phyloP scores from a whole-genome alignment of 257 asterid species.

The Dorcoceras hygrometricum region DNA sequence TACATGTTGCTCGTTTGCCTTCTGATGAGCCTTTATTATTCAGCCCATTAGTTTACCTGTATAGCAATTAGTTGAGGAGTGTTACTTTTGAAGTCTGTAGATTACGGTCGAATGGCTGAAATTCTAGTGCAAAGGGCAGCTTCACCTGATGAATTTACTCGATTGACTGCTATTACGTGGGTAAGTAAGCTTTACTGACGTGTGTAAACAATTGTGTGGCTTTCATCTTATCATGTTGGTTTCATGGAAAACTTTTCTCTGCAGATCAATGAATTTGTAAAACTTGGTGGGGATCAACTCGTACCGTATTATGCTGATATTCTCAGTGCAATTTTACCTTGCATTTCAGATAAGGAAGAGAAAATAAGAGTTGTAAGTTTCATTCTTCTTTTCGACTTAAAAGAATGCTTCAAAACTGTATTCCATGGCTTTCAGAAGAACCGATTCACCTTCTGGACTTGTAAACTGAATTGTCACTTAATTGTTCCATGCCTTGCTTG shows the following conservation, averaged over 20 bases:
- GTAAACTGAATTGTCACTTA: background rate
- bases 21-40: background rate
- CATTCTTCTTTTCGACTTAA: constrained; percentile 9
- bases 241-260: constrained; percentile 22
- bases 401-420: constrained; percentile 17
- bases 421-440: background rate
- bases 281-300: constrained; percentile 99
- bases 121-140: constrained; percentile 95
- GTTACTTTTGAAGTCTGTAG: constrained; percentile 84
- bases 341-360: constrained; percentile 98
- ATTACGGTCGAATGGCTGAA: constrained; percentile 99
- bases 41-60: constrained; percentile 9
- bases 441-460: background rate
- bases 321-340: constrained; percentile 92
- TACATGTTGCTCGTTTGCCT: constrained; percentile 12
- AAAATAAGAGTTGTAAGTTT: constrained; percentile 89
- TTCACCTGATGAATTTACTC: constrained; percentile 91
- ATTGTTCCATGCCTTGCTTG: constrained; percentile 8
- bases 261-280: constrained; percentile 95
- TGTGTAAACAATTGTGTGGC: constrained; percentile 1
- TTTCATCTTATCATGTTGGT: constrained; percentile 26
- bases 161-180: constrained; percentile 96
- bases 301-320: constrained; percentile 97
- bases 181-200: constrained; percentile 42
- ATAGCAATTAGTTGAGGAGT: constrained; percentile 16